Evolutionary conservation across 805 yeast genomes (phyloP).

Genomic region (Saccharomycopsis amapae): DNA sequence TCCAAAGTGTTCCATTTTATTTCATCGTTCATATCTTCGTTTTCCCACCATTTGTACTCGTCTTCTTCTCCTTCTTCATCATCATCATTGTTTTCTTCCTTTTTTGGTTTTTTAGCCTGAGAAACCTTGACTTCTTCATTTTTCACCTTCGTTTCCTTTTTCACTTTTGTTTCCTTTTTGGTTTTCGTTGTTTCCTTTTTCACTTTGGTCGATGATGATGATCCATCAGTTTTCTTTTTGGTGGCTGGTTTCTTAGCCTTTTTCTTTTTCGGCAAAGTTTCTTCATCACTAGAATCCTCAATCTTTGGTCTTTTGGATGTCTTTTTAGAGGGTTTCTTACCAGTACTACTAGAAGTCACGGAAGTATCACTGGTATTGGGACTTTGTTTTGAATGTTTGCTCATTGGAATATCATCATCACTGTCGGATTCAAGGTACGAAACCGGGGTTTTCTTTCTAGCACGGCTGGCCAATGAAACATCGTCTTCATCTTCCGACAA

Average conservation of each 20-base stretch:
- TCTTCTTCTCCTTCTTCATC: conserved; percentile 51
- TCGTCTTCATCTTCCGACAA: conserved; percentile 23
- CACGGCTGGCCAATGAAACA: conserved; percentile 21
- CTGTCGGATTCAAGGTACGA: conserved; percentile 17
- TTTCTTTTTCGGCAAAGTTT: conserved; percentile 19
- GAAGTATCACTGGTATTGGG: conserved; percentile 13
- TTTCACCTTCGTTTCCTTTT: conserved; percentile 6
- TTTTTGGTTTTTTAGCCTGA: conserved; percentile 5
- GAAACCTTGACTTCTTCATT: background rate
- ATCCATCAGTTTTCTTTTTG: conserved; percentile 22
- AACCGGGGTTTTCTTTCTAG: conserved; percentile 17
- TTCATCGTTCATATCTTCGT: conserved; percentile 61
- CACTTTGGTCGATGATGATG: too few relatives aligned
- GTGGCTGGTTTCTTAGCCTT: conserved; percentile 1
- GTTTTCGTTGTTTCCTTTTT: conserved; percentile 21
- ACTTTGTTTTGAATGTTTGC: conserved; percentile 16
- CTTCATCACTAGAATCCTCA: conserved; percentile 17
- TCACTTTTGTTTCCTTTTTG: conserved; percentile 3
- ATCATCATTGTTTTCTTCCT: conserved; percentile 12
- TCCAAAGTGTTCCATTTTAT: conserved; percentile 81
- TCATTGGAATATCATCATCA: conserved; percentile 20
- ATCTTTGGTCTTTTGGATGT: conserved; percentile 17
- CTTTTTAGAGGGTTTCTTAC: conserved; percentile 7
- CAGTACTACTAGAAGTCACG: conserved; percentile 10
- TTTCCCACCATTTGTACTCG: conserved; percentile 82